Evolutionary conservation across 352 stramenopile genomes (phyloP), one percentile per base, ranked within the genome.

Genomic region (Plasmopara viticola): DNA sequence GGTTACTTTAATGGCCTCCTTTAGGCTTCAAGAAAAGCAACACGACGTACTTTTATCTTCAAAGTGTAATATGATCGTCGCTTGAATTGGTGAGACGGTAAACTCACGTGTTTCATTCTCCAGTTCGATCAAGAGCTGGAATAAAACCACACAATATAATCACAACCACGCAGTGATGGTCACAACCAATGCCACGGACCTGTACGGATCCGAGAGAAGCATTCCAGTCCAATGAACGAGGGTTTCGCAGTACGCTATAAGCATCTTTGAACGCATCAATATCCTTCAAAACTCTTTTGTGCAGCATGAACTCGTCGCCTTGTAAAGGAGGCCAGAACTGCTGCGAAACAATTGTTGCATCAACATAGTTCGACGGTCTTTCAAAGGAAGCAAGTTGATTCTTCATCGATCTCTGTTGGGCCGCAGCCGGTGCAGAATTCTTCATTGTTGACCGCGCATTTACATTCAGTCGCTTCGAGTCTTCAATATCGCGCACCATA

Each of bases 291-390:
- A 97, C 72, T 33, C 64, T 69, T 8, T 90, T 78, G 62, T 98
- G 95, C 33, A 97, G 68, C 34, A 75, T 78, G 54, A 98, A 87
- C 14, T 93, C 77, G 43, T 98, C 89, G 4, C 78, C 85, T 61
- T 98, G 89, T 17, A 98, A 74, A n/a, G 90, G 74, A 20, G 96
- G 96, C 96, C 96, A 99, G 70, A 98, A 99, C 34, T 98, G 94
- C 50, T 98, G 83, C 5, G 94, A 98, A 35, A 99, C 79, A 55
- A 98, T 97, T 5, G 92, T 96, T 28, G 88, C 90, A 61, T 98
- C 92, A 6, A 98, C 56, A 2, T 46, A 35, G 12, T 64, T 42
- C 4, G 30, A 41, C 17, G 44, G 38, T 45, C 44, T 13, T 29
- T 9, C 18, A 39, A 14, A 0, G 18, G 17, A 6, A 9, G 18